Percentiles rank a stretch among this genome's conserved stretches.
Evolutionary conservation across 805 yeast genomes (phyloP).

Genomic region (Kodamaea kakaduensis): DNA sequence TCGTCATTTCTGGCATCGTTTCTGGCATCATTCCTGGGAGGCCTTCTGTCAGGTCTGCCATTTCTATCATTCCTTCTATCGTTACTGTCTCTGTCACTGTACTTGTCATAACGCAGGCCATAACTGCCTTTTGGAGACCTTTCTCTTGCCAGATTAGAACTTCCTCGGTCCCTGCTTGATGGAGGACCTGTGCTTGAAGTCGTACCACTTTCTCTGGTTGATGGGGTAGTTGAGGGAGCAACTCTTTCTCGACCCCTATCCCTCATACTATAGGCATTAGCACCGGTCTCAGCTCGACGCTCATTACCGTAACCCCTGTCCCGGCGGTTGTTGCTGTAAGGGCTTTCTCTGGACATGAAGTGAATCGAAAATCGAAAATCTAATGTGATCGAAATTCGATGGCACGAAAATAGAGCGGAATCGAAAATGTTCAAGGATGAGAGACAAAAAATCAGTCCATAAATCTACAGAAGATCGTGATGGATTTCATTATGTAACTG

Average conservation of each 20-base stretch:
- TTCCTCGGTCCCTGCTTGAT: background rate
- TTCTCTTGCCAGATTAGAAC: too few species aligned
- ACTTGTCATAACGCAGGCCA: slow-evolving; percentile 4
- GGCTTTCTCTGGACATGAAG: slow-evolving; percentile 1
- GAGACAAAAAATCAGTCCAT: too few species aligned
- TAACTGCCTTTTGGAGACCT: slow-evolving; percentile 6
- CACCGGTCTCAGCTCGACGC: background rate
- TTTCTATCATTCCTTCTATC: slow-evolving; percentile 5
- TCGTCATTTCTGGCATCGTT: background rate
- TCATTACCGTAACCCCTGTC: slow-evolving; percentile 1
- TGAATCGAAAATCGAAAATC: background rate
- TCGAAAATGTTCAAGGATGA: too few species aligned
- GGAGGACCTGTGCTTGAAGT: too few species aligned
- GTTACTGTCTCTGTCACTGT: slow-evolving; percentile 6
- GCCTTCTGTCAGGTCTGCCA: slow-evolving; percentile 4
- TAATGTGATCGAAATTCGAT: background rate
- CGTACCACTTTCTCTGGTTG: too few species aligned
- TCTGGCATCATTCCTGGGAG: slow-evolving; percentile 4
- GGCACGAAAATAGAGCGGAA: too few species aligned
- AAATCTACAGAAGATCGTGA: too few species aligned
- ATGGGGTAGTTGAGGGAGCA: too few species aligned
- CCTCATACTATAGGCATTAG: slow-evolving; percentile 7
- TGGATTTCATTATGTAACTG: too few species aligned
- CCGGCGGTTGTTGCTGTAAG: slow-evolving; percentile 9
- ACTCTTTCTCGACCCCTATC: slow-evolving; percentile 10